Evolutionary conservation across 106 monocot genomes (phyloP).

Genomic region (Gastrodia elata): DNA sequence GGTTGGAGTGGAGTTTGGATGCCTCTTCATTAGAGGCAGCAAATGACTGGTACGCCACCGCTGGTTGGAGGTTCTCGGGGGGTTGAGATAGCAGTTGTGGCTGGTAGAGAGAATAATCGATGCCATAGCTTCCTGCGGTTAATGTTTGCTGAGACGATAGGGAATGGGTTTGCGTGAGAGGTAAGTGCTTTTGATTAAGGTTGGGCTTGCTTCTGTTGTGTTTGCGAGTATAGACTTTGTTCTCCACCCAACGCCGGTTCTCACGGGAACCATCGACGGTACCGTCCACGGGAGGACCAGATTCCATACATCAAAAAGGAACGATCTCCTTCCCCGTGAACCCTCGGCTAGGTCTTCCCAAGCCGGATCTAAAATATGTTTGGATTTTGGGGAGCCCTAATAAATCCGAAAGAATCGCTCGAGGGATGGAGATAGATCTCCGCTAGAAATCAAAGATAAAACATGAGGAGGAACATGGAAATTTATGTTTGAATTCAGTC

Average conservation of each 20-base stretch:
- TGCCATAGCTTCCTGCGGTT: conserved; percentile 9
- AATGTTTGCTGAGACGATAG: conserved; percentile 11
- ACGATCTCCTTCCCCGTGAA: neutral
- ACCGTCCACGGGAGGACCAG: conserved; percentile 30
- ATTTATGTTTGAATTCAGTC: no score
- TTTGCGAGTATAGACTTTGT: conserved; percentile 67
- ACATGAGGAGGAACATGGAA: neutral
- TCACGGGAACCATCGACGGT: conserved; percentile 25
- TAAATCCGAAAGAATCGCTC: neutral
- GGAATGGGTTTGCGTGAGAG: conserved; percentile 6
- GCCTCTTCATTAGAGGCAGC: conserved; percentile 19
- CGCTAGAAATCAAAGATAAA: neutral
- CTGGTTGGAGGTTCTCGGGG: neutral
- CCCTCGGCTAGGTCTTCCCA: neutral
- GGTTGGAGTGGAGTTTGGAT: conserved; percentile 25
- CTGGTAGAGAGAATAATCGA: neutral
- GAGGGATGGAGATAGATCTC: neutral
- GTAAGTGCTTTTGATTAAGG: neutral
- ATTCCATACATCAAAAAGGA: conserved; percentile 35
- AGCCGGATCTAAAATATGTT: neutral
- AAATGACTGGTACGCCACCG: neutral
- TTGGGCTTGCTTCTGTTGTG: conserved; percentile 23
- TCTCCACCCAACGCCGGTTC: conserved; percentile 38
- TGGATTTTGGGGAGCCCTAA: neutral
- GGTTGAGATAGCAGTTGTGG: conserved; percentile 7